These are phyloP conservation scores for Fusarium paranaense DNA, from an alignment of 2,329 filamentous ascomycete species.

Conservation along the genomic window DNA sequence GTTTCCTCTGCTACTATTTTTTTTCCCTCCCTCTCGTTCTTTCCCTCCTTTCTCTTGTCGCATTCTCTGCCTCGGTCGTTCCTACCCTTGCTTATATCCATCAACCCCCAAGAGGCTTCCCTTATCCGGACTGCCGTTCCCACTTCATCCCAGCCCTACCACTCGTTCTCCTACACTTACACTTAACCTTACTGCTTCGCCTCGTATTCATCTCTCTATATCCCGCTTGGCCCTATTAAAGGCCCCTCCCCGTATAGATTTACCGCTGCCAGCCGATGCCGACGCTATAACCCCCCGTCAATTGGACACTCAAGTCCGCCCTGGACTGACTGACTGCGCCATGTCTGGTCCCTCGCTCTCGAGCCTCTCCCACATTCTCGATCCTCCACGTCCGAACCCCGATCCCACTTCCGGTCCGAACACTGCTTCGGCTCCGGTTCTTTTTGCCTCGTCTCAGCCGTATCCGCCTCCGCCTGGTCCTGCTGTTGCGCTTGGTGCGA, in stretches of 20 bases:
- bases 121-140: conserved; percentile 7
- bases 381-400: conserved; percentile 43
- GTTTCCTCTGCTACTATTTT: neutral
- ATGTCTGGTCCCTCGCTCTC: conserved; percentile 50
- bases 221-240: neutral
- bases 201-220: neutral
- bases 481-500: neutral
- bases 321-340: conserved; percentile 21
- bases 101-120: neutral
- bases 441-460: conserved; percentile 24
- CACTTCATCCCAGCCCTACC: conserved; percentile 9
- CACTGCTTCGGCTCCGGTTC: conserved; percentile 13
- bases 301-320: conserved; percentile 1
- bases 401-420: conserved; percentile 6
- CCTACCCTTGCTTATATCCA: neutral
- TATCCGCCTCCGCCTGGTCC: conserved; percentile 28
- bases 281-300: neutral
- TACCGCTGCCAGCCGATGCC: neutral
- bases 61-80: neutral
- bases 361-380: conserved; percentile 44
- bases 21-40: neutral
- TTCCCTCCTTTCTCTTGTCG: neutral
- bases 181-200: conserved; percentile 2
- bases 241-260: neutral
- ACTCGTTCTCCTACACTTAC: neutral